Evolutionary conservation across 2,329 filamentous ascomycete genomes (phyloP).

Genomic region (Paraconiothyrium sp.): DNA sequence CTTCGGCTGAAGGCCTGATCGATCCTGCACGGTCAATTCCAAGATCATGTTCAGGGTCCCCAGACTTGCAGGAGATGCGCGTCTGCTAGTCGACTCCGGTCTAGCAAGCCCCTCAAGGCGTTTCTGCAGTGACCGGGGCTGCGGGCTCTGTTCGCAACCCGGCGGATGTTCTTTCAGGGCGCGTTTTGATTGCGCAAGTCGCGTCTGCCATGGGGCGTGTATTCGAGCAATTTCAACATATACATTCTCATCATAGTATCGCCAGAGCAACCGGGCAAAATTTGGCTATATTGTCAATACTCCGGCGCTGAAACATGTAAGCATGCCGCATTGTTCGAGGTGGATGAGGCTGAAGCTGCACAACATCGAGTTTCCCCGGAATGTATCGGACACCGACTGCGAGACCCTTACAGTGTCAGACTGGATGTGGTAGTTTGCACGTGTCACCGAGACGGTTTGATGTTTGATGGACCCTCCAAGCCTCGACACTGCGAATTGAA

Average conservation of each 20-base stretch:
- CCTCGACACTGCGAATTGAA: neutral
- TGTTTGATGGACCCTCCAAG: slow-evolving; percentile 9
- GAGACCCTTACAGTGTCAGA: slow-evolving; percentile 10
- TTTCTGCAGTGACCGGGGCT: slow-evolving; percentile 14
- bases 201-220: slow-evolving; percentile 2
- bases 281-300: slow-evolving; percentile 7
- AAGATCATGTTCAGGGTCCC: neutral
- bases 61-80: neutral
- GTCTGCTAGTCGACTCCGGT: slow-evolving; percentile 2
- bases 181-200: slow-evolving; percentile 3
- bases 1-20: neutral
- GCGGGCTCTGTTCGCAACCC: slow-evolving; percentile 2
- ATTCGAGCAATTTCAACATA: neutral
- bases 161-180: neutral
- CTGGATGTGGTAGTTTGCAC: slow-evolving; percentile 15
- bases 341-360: slow-evolving; percentile 19
- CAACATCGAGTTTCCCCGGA: slow-evolving; percentile 18
- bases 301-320: slow-evolving; percentile 11
- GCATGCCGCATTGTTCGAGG: neutral
- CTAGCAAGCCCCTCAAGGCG: neutral
- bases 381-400: slow-evolving; percentile 15
- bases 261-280: slow-evolving; percentile 15
- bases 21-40: slow-evolving; percentile 1
- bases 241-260: slow-evolving; percentile 3
- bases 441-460: slow-evolving; percentile 17